Base-by-base conservation (phyloP, 2,329 filamentous ascomycete genomes). In the Curvularia eragrostidis region DNA sequence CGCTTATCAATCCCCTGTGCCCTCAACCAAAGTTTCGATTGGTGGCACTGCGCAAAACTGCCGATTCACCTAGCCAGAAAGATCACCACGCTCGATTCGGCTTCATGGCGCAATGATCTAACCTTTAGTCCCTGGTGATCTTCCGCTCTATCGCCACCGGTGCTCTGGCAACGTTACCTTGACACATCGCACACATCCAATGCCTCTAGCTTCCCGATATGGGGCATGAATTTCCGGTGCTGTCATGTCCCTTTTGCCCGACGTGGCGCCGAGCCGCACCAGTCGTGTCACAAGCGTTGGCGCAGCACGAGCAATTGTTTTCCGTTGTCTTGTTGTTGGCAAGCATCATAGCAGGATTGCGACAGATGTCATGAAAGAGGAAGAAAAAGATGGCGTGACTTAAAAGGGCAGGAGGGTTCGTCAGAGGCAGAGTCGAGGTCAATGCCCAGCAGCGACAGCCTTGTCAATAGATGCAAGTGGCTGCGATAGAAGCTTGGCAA, bases 191-290 rank as follows among this genome's bases (percentile, higher is more conserved):
- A 52, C 21, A 24, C 10, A n/a, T 36, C 28, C 30, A 48, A 30
- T 38, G 32, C 30, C 9, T 30, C 8, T 43, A 5, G 23, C 18
- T 18, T 43, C 30, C 38, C 47, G 36, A 30, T 38, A 51, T 51
- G 38, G 47, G 30, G 39, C 28, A 44, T 44, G 13, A 38, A 34
- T 43, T 55, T 47, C 52, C 52, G 34, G 28, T 41, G 42, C 32
- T 6, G 32, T n/a, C 13, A 36, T n/a, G 15, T 36, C 38, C 53
- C 47, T 26, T 50, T 30, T 24, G 47, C 36, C 53, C 53, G 53
- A 55, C 53, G 26, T 55, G 53, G 47, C 39, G 53, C 53, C 53
- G 53, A 55, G 38, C 52, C 28, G 28, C 39, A 55, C 30, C n/a
- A 38, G 46, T n/a, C 36, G 52, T 30, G 28, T 19, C 41, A 18